phyloP scores from a whole-genome alignment of 192 early-diverging fungal species.

The Coemansia sp. region DNA sequence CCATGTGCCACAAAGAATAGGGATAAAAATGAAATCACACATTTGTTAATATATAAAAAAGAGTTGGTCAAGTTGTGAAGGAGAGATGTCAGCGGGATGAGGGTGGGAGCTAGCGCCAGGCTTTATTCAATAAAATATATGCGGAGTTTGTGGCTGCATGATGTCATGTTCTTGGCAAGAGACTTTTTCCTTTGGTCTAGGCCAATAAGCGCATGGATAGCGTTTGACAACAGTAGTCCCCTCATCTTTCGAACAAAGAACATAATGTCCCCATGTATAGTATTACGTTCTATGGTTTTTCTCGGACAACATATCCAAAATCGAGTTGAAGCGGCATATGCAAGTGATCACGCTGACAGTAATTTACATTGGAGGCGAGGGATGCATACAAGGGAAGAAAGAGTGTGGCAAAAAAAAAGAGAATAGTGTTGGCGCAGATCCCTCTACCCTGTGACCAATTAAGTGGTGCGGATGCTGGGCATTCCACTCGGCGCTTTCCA shows the following conservation, averaged over 20 bases:
- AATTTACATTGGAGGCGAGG: background rate
- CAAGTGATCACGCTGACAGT: background rate
- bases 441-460: background rate
- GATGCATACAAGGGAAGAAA: background rate
- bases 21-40: constrained; percentile 47
- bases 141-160: background rate
- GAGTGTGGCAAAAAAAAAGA: background rate
- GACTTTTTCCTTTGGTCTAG: background rate
- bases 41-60: constrained; percentile 13
- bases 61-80: background rate
- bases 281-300: too few species aligned
- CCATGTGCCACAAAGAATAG: constrained; percentile 43
- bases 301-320: background rate
- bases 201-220: background rate
- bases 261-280: too few species aligned
- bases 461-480: background rate
- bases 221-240: background rate
- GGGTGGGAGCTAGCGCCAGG: background rate
- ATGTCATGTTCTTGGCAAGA: background rate
- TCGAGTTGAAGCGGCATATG: background rate
- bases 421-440: constrained; percentile 1
- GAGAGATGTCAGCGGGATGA: background rate
- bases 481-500: background rate
- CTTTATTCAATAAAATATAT: background rate
- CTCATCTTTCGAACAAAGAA: background rate